phyloP scores from a whole-genome alignment of 164 flowering plant genomes.

The Stephania cephalantha region DNA sequence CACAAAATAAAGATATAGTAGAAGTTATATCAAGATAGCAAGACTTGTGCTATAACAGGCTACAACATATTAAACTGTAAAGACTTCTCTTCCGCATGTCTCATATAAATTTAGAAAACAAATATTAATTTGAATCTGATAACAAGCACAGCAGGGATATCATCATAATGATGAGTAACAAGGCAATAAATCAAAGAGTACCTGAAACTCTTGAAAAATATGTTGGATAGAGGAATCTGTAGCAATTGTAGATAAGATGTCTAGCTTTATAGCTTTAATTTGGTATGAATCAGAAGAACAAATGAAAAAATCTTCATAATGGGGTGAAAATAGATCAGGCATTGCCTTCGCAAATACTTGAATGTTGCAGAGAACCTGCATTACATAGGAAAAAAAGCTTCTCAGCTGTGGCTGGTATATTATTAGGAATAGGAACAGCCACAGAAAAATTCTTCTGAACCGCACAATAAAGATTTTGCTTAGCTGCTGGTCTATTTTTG shows the following conservation, averaged over 20 bases:
- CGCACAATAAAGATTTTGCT: too few relatives aligned
- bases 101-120: too few relatives aligned
- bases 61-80: too few relatives aligned
- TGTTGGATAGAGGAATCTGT: constrained; percentile 66
- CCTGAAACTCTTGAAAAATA: constrained; percentile 91
- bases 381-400: background rate
- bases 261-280: constrained; percentile 82
- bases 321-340: constrained; percentile 72
- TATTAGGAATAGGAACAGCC: too few relatives aligned
- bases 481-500: too few relatives aligned
- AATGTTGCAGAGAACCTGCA: constrained; percentile 91
- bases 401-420: background rate
- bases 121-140: too few relatives aligned
- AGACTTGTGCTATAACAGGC: too few relatives aligned
- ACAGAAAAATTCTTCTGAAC: too few relatives aligned
- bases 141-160: background rate
- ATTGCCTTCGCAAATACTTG: constrained; percentile 87
- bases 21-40: too few relatives aligned
- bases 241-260: constrained; percentile 77
- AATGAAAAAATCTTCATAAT: constrained; percentile 78
- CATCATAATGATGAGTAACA: background rate
- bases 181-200: constrained; percentile 21
- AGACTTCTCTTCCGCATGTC: too few relatives aligned
- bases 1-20: too few relatives aligned
- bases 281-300: constrained; percentile 67